Evolutionary conservation across 129 eudicot genomes (phyloP).

Genomic region (Heracleum sosnowskyi): DNA sequence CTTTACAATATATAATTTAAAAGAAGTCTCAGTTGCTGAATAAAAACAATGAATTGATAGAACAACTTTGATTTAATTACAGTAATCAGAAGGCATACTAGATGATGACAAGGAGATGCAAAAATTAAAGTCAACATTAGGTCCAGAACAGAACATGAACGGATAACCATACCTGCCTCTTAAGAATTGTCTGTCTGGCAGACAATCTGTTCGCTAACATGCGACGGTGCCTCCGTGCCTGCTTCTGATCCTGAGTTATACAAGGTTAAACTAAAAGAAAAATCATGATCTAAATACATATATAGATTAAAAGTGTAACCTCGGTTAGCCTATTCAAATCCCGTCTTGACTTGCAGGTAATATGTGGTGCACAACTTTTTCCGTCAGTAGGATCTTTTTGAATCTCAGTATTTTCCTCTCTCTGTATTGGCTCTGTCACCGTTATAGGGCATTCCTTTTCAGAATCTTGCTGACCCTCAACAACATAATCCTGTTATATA

Average conservation of each 20-base stretch:
- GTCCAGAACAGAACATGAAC: not conserved
- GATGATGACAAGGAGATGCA: not conserved
- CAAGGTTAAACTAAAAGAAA: not conserved
- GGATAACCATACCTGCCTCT: constrained; percentile 50
- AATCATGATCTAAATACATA: not conserved
- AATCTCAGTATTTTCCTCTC: constrained; percentile 26
- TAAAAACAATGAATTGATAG: not conserved
- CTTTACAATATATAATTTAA: constrained; percentile 20
- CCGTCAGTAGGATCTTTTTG: constrained; percentile 17
- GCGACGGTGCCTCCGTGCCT: constrained; percentile 59
- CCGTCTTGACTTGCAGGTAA: constrained; percentile 35
- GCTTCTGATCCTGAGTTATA: constrained; percentile 50
- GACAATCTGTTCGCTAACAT: constrained; percentile 84
- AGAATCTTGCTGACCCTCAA: not conserved
- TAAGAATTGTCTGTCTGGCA: constrained; percentile 73
- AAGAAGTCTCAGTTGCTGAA: not conserved
- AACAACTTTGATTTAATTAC: not conserved
- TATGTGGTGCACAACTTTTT: constrained; percentile 22
- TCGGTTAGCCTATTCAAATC: constrained; percentile 34
- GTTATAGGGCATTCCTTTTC: not conserved
- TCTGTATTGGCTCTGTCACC: constrained; percentile 11
- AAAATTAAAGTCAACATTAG: not conserved
- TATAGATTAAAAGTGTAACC: not conserved
- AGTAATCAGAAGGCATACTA: not conserved
- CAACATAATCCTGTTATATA: not conserved